Evolutionary conservation across 768 basidiomycete species (phyloP), one percentile per base, ranked within the genome.

Genomic region (Pseudohyphozyma bogoriensis): DNA sequence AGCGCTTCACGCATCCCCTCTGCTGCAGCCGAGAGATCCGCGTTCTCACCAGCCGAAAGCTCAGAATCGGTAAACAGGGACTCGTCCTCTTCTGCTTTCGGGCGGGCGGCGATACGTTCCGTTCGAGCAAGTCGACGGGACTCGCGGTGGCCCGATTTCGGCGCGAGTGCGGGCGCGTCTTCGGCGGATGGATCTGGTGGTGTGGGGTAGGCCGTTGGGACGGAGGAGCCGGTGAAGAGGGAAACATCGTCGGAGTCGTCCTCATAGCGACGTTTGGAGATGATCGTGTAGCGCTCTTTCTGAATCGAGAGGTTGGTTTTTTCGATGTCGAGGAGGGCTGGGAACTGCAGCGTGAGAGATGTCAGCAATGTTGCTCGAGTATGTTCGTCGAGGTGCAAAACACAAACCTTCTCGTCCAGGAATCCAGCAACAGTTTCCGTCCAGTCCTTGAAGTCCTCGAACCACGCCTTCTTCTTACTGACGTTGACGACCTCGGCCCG

Each of bases 361-460:
- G n/a, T n/a, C n/a, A n/a, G n/a, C n/a, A n/a, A n/a, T n/a, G n/a
- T n/a, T n/a, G n/a, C n/a, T n/a, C n/a, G n/a, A n/a, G n/a, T n/a
- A n/a, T n/a, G n/a, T n/a, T n/a, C n/a, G 18, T 39, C 6, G 10
- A 28, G n/a, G 8, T 29, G 44, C 10, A 26, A 26, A 12, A 18
- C 24, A 60, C 73, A 39, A 37, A 75, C 75, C 72, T 78, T 78
- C 45, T 75, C 76, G 51, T 78, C 76, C 55, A 78, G 60, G 61
- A 78, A 78, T 20, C 62, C 65, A 1, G 74, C 76, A 26, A 77
- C 68, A 68, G 72, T 72, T 57, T 78, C 76, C 9, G 77, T 72
- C 72, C 73, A 76, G 9, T 70, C 71, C 46, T 72, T 63, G 58
- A 77, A 76, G 64, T 74, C 76, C 26, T 71, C 70, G 42, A 76